Base-by-base conservation (phyloP, 345 rosid genomes). In the Mercurialis annua region DNA sequence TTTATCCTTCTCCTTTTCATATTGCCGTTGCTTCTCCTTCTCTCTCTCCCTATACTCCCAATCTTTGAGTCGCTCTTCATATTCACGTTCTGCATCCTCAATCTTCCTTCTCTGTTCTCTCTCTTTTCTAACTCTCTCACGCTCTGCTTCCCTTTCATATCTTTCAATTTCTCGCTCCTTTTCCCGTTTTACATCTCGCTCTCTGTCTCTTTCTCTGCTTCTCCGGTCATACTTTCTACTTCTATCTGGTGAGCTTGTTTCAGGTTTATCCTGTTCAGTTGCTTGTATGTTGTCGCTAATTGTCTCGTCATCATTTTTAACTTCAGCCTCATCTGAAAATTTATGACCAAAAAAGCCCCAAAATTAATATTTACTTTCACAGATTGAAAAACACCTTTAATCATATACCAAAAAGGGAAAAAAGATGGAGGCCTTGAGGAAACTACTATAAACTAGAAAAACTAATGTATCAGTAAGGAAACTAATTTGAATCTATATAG, bases 11-110 rank as follows among this genome's bases (percentile, higher is more conserved):
- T 91, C 98, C 82, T 83, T 89, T 82, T 94, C 99, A 73, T 90
- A 84, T 72, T 89, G 99, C 59, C 96, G 83, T 68, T 86, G 89
- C 74, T 89, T 91, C 77, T 94, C 99, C 74, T 76, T 94, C 53
- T 91, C 96, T 73, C 92, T 90, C 69, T 92, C 99, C 69, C 96
- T 86, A 59, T 87, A 86, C 73, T 91, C 99, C 99, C 96, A 94
- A 52, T 89, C 97, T 83, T 86, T 90, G 59, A 94, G 91, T 52
- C 89, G 86, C 71, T 83, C 73, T 75, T 87, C 98, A 81, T 83
- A 94, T 60, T 84, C 98, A 20, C 97, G 92, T 74, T 94, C 98
- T 17, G 90, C 96, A 50, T 89, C 99, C 79, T 88, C 97, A 63
- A 85, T 69, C 83, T 86, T 91, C 82, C 97, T 86, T 75, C 87